These are phyloP conservation scores for Podospora pseudocomata DNA, from an alignment of 495 filamentous ascomycete genomes.

Conservation along the genomic window DNA sequence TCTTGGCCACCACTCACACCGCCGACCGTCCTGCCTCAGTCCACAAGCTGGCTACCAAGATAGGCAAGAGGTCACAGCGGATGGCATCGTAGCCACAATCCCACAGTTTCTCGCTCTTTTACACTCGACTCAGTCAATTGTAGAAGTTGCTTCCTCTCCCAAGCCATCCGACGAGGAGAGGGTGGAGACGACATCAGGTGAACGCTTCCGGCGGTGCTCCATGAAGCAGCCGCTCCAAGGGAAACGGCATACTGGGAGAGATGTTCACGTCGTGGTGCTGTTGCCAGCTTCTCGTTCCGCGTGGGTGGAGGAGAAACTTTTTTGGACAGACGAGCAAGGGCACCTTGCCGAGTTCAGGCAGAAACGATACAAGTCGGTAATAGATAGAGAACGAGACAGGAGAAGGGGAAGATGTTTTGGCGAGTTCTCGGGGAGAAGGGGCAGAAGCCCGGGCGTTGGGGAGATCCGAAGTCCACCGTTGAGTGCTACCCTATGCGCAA, in stretches of 20 bases:
- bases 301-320: slow-evolving; percentile 19
- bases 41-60: not conserved
- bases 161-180: not conserved
- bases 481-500: not conserved
- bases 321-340: slow-evolving; percentile 17
- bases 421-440: not conserved
- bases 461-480: not conserved
- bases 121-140: slow-evolving; percentile 14
- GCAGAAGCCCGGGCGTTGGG: not conserved
- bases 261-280: slow-evolving; percentile 17
- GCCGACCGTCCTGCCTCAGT: not conserved
- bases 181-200: not conserved
- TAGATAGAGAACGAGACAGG: not conserved
- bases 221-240: slow-evolving; percentile 8
- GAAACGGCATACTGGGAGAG: slow-evolving; percentile 12
- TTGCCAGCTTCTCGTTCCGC: not conserved
- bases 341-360: slow-evolving; percentile 13
- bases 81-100: slow-evolving; percentile 19
- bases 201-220: slow-evolving; percentile 1
- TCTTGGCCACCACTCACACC: not conserved
- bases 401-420: not conserved
- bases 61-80: not conserved
- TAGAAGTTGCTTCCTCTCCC: not conserved
- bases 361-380: slow-evolving; percentile 11
- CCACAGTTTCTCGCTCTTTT: slow-evolving; percentile 21